A percentile compares a stretch with the other conserved stretches of the same genome.
phyloP scores from a whole-genome alignment of 441 rosid species.

The Biscutella laevigata region DNA sequence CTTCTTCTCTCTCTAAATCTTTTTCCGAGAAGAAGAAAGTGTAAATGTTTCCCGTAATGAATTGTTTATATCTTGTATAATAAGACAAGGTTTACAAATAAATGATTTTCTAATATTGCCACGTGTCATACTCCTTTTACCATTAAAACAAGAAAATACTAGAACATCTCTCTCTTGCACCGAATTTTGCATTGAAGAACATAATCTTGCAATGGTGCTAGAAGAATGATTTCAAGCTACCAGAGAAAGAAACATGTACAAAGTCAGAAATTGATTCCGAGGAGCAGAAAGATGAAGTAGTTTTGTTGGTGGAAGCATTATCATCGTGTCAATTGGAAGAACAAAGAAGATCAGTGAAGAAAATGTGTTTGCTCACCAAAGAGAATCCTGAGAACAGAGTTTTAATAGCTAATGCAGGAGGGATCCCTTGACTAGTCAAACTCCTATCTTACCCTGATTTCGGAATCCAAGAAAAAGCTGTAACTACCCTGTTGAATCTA shows the following conservation, averaged over 20 bases:
- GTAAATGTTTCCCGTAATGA: too few species aligned
- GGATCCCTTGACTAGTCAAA: constrained; percentile 39
- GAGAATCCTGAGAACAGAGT: constrained; percentile 57
- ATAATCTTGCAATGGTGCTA: constrained; percentile 72
- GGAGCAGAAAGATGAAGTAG: constrained; percentile 35
- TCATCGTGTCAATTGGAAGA: constrained; percentile 38
- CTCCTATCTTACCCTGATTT: constrained; percentile 54
- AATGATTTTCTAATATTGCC: too few species aligned
- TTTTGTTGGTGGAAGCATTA: constrained; percentile 38
- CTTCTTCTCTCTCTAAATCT: too few species aligned
- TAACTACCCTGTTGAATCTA: constrained; percentile 53
- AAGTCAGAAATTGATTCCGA: constrained; percentile 14
- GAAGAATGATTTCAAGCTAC: constrained; percentile 46
- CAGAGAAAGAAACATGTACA: constrained; percentile 27
- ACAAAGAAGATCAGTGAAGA: constrained; percentile 42
- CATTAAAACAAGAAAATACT: constrained; percentile 63
- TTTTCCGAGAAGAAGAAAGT: too few species aligned
- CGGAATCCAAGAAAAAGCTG: constrained; percentile 53
- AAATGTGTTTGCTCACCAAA: constrained; percentile 52
- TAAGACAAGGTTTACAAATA: too few species aligned
- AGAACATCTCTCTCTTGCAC: constrained; percentile 52
- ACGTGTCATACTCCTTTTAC: too few species aligned
- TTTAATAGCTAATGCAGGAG: constrained; percentile 42
- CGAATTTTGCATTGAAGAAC: constrained; percentile 66
- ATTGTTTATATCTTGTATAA: too few species aligned